These are phyloP conservation scores for Wickerhamomyces hampshirensis DNA, from an alignment of 805 yeast species.

Conservation along the genomic window DNA sequence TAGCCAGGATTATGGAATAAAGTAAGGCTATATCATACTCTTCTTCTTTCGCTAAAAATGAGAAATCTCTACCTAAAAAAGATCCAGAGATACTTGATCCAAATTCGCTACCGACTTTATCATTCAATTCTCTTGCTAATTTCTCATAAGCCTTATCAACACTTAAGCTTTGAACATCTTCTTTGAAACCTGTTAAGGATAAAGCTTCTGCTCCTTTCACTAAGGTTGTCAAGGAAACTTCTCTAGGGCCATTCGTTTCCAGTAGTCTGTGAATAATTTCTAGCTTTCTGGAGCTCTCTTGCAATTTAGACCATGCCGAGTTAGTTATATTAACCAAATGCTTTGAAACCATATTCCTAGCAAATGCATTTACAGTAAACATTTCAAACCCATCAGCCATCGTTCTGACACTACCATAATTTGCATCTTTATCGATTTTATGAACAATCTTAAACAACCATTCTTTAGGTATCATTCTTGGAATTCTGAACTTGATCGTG, in stretches of 20 bases:
- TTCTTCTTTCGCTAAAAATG: slow-evolving; percentile 1
- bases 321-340: slow-evolving; percentile 35
- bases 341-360: slow-evolving; percentile 28
- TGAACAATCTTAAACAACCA: slow-evolving; percentile 29
- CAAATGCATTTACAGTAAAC: slow-evolving; percentile 28
- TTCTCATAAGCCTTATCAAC: slow-evolving; percentile 25
- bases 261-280: slow-evolving; percentile 42
- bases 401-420: slow-evolving; percentile 29
- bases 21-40: slow-evolving; percentile 25
- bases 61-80: slow-evolving; percentile 16
- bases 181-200: slow-evolving; percentile 25
- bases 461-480: slow-evolving; percentile 40
- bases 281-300: slow-evolving; percentile 36
- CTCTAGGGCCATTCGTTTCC: slow-evolving; percentile 37
- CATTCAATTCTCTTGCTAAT: slow-evolving; percentile 14
- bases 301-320: slow-evolving; percentile 35
- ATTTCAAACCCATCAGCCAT: slow-evolving; percentile 24
- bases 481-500: slow-evolving; percentile 47
- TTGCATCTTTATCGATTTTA: slow-evolving; percentile 10
- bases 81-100: slow-evolving; percentile 18
- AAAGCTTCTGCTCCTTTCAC: slow-evolving; percentile 30
- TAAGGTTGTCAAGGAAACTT: slow-evolving; percentile 34
- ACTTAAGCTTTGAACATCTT: slow-evolving; percentile 13
- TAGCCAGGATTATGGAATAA: slow-evolving; percentile 43
- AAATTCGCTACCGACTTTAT: slow-evolving; percentile 23